These are phyloP conservation scores for Fusarium verticillioides DNA, from an alignment of 2,329 filamentous ascomycete species.

Conservation along the genomic window DNA sequence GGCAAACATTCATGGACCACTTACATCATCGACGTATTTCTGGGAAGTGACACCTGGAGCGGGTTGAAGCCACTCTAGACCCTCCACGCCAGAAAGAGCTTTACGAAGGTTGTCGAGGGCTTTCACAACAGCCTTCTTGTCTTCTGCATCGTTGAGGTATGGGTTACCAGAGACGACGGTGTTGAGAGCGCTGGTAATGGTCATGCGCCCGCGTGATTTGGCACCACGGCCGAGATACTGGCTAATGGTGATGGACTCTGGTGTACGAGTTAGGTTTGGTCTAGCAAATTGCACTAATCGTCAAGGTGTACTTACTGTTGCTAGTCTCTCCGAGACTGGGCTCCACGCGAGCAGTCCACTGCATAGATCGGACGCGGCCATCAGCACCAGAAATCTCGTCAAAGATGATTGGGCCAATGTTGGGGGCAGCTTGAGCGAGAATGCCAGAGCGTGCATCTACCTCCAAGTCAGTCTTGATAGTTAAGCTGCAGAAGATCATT, in stretches of 20 bases:
- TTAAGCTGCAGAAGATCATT: fast-evolving
- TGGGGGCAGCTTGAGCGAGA: constrained; percentile 14
- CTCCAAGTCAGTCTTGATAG: background rate
- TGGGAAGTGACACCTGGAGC: constrained; percentile 6
- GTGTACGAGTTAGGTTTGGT: background rate
- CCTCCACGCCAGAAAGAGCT: constrained; percentile 7
- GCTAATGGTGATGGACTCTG: constrained; percentile 16
- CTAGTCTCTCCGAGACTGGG: constrained; percentile 4
- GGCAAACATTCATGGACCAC: background rate
- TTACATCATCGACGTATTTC: constrained; percentile 15
- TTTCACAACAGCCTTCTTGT: constrained; percentile 14
- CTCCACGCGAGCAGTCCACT: constrained; percentile 16
- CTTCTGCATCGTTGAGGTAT: constrained; percentile 9
- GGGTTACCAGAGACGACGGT: constrained; percentile 13
- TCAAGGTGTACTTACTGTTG: background rate
- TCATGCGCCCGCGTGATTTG: constrained; percentile 14
- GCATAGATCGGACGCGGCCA: constrained; percentile 1
- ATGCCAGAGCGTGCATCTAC: background rate
- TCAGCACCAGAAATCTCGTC: constrained; percentile 15
- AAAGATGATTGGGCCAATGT: constrained; percentile 12
- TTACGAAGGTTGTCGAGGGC: constrained; percentile 13
- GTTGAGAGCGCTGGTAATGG: constrained; percentile 17
- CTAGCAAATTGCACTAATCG: fast-evolving
- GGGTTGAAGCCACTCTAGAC: constrained; percentile 8
- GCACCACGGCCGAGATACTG: constrained; percentile 19